phyloP scores from a whole-genome alignment of 2,329 filamentous ascomycete species.

The Triangularia setosa region DNA sequence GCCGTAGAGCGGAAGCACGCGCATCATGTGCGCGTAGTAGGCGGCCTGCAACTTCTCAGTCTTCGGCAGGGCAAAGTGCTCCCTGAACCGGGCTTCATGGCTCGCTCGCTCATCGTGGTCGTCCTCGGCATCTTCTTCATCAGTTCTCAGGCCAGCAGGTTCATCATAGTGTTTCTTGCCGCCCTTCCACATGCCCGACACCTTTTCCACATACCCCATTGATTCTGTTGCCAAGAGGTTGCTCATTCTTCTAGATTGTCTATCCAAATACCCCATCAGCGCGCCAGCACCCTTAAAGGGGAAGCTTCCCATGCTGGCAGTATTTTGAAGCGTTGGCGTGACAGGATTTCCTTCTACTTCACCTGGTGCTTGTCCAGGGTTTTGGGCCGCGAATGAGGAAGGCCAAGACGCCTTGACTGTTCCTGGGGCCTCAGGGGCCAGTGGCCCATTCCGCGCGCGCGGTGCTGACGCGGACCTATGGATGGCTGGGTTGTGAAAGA shows the following conservation, averaged over 20 bases:
- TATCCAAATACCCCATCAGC: slow-evolving; percentile 78
- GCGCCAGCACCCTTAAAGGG: slow-evolving; percentile 79
- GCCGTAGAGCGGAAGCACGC: slow-evolving; percentile 86
- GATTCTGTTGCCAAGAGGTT: slow-evolving; percentile 81
- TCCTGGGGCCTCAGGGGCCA: slow-evolving; percentile 8
- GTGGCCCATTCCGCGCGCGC: slow-evolving; percentile 15
- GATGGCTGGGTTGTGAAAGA: slow-evolving; percentile 79
- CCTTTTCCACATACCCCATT: slow-evolving; percentile 94
- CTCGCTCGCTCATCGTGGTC: slow-evolving; percentile 59
- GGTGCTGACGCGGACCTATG: slow-evolving; percentile 44
- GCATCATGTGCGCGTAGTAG: slow-evolving; percentile 88
- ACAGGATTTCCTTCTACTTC: slow-evolving; percentile 30
- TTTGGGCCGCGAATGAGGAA: slow-evolving; percentile 38
- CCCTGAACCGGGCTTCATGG: slow-evolving; percentile 76
- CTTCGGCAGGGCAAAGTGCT: slow-evolving; percentile 83
- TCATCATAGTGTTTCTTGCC: slow-evolving; percentile 84
- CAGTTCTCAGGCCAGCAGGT: slow-evolving; percentile 46
- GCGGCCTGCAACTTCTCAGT: slow-evolving; percentile 81
- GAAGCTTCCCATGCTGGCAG: slow-evolving; percentile 63
- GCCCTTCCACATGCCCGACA: slow-evolving; percentile 95
- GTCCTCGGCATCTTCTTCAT: slow-evolving; percentile 51
- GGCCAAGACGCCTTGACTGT: slow-evolving; percentile 9
- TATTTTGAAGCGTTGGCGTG: slow-evolving; percentile 48
- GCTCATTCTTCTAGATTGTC: slow-evolving; percentile 75
- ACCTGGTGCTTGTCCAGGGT: too few relatives aligned